Evolutionary conservation across 192 early-diverging fungal species (phyloP).

Genomic region (Podila horticola): DNA sequence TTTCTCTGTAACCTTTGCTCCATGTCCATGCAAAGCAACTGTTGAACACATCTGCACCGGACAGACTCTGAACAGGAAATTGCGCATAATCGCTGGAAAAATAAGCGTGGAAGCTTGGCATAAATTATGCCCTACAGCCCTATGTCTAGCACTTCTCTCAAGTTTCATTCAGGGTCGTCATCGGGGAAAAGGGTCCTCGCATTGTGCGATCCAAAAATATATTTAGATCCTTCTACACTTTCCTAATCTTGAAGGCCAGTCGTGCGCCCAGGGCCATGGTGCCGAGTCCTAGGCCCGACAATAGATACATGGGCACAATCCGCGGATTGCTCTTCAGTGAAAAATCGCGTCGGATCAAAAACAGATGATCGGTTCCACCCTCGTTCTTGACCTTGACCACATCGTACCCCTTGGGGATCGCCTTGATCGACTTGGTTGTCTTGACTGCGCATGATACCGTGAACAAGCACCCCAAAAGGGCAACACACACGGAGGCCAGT

Average conservation of each 20-base stretch:
- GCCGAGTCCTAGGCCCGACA: constrained; percentile 38
- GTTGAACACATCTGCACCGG: no score
- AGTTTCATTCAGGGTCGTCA: no score
- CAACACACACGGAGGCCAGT: constrained; percentile 9
- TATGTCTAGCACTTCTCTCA: no score
- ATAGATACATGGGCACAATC: constrained; percentile 37
- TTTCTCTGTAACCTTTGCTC: no score
- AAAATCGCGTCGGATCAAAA: constrained; percentile 38
- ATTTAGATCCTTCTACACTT: not conserved
- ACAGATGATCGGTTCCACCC: constrained; percentile 16
- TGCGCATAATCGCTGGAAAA: no score
- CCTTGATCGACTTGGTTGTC: constrained; percentile 22
- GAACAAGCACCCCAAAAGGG: constrained; percentile 14
- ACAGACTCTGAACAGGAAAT: no score
- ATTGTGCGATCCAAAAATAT: no score
- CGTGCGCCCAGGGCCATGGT: constrained; percentile 39
- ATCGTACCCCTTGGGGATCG: constrained; percentile 39
- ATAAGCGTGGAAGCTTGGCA: no score
- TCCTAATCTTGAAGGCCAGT: constrained; percentile 41
- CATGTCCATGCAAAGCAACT: no score
- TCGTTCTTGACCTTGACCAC: constrained; percentile 26
- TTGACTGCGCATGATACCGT: constrained; percentile 21
- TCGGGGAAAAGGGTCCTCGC: no score
- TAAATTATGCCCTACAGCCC: no score
- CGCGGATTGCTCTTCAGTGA: constrained; percentile 6